Conservation (phyloP, 1,284 basidiomycete species). For the Ganoderma resinaceum region DNA sequence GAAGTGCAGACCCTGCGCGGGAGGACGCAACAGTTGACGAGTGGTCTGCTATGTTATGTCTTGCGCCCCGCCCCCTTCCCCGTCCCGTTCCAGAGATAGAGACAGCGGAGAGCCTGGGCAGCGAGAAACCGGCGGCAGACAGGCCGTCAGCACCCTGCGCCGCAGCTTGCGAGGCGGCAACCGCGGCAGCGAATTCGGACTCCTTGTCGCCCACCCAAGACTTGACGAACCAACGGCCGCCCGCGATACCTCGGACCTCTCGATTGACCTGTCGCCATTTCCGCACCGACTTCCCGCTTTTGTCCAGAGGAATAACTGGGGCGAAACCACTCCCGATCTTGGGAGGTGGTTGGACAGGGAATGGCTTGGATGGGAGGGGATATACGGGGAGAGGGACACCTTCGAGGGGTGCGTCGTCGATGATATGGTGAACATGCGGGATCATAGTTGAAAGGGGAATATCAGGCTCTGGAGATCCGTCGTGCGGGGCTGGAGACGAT, state of each 20-base stretch:
- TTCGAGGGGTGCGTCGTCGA: constrained; percentile 59
- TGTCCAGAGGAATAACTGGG: constrained; percentile 68
- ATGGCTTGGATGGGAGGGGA: constrained; percentile 78
- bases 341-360: constrained; percentile 76
- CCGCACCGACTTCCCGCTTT: constrained; percentile 61
- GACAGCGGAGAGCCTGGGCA: constrained; percentile 30
- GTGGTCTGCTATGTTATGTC: constrained; percentile 21
- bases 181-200: constrained; percentile 57
- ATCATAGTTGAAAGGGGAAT: constrained; percentile 30
- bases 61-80: constrained; percentile 24
- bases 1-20: constrained; percentile 28
- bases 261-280: constrained; percentile 76
- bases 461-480: constrained; percentile 36
- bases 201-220: constrained; percentile 84
- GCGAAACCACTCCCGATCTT: constrained; percentile 79
- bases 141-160: constrained; percentile 24
- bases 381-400: constrained; percentile 70
- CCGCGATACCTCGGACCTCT: constrained; percentile 80
- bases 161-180: constrained; percentile 36
- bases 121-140: constrained; percentile 25
- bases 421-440: constrained; percentile 31
- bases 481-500: constrained; percentile 27
- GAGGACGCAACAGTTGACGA: constrained; percentile 26
- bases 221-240: constrained; percentile 77
- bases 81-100: constrained; percentile 27